Percentiles rank a stretch among this genome's conserved stretches.
These are phyloP conservation scores for Colletotrichum sp. DNA, from an alignment of 2,329 filamentous ascomycete genomes.

Conservation along the genomic window DNA sequence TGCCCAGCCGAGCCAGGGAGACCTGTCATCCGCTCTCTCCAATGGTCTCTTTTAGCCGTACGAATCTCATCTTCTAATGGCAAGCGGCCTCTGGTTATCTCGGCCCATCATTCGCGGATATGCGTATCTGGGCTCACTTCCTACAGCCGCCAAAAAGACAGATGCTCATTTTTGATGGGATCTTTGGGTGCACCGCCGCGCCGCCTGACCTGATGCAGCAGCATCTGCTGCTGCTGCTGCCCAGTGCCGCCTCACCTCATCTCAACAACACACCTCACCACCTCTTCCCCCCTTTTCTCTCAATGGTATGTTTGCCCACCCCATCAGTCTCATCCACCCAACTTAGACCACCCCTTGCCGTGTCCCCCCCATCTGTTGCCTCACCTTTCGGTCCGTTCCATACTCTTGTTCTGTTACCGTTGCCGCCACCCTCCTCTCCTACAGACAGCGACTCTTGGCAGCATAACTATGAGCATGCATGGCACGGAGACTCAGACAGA, in stretches of 20 bases:
- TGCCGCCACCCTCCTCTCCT: not conserved
- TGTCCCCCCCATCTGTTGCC: not conserved
- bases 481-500: not conserved
- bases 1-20: not conserved
- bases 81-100: not conserved
- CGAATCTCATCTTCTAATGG: not conserved
- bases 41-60: not conserved
- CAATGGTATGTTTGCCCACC: not conserved
- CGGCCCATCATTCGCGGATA: not conserved
- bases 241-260: not conserved
- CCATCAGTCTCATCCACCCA: not conserved
- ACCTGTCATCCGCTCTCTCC: not conserved
- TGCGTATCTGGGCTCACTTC: slow-evolving; percentile 3
- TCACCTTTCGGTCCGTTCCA: slow-evolving; percentile 7
- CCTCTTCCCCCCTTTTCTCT: not conserved
- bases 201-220: not conserved
- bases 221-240: not conserved
- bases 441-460: not conserved
- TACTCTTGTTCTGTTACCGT: not conserved
- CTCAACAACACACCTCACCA: not conserved
- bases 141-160: not conserved
- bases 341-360: not conserved
- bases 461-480: not conserved
- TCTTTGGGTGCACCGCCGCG: not conserved
- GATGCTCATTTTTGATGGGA: not conserved